Evolutionary conservation across 441 rosid genomes (phyloP), one percentile per base, ranked within the genome.

Genomic region (Adansonia madagascariensis): DNA sequence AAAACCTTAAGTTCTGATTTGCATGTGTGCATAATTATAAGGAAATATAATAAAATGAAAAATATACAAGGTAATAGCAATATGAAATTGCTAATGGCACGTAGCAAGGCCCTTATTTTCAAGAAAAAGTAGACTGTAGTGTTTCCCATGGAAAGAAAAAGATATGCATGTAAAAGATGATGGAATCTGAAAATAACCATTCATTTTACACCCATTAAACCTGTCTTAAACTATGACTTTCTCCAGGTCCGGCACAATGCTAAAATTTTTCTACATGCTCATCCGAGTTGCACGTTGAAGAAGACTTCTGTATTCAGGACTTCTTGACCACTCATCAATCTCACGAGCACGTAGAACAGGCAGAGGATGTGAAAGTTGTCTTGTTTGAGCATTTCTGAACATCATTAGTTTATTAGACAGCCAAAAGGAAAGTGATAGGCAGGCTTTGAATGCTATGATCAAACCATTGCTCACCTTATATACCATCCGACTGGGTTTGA

Each of bases 311-410:
- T 93, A 95, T n/a, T 89, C 95, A 44, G 49, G 18, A 88, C 94
- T 91, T 85, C 93, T 90, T 22, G 99, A 94, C 99, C 98, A 94
- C 46, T 90, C 94, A 74, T 94, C 99, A 66, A 94, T 90, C 87
- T 95, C 97, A 67, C 95, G 94, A 62, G 99, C 99, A 47, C 98
- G 97, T n/a, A 95, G 94, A 84, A 95, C 98, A 3, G 98, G 99
- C 78, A 94, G 80, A 43, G 99, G 99, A 80, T 94, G 99, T 20
- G 98, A 95, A 60, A 95, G 87, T 81, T 94, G 92, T 78, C 94
- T 88, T 7, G 92, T 95, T 91, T 94, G 99, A 84, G 98, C 97
- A 82, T 95, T 94, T 86, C 99, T 95, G 86, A 76, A 85, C 20
- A 80, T 31, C 43, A 75, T 6, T 10, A 75, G 63, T 73, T 24